phyloP scores from a whole-genome alignment of 768 basidiomycete genomes.

The Mrakia frigida region DNA sequence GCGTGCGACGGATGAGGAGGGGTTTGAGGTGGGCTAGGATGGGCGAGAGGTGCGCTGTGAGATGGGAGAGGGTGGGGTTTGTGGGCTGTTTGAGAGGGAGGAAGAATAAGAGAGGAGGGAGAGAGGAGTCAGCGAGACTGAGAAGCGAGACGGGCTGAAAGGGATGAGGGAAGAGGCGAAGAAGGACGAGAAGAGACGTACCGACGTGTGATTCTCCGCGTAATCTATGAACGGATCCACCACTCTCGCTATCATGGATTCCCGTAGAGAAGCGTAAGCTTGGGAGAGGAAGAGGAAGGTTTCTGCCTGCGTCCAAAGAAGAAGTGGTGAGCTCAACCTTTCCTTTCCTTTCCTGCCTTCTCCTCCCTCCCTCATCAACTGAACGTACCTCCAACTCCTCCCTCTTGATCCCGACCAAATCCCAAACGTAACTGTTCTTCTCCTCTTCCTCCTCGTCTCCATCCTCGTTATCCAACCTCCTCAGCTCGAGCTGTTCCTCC shows the following conservation, averaged over 20 bases:
- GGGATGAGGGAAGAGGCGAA: not conserved
- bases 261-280: not conserved
- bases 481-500: conserved; percentile 3
- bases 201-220: not conserved
- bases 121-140: not conserved
- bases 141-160: not conserved
- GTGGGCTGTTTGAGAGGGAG: not conserved
- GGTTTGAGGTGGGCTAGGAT: conserved; percentile 5
- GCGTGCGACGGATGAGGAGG: not conserved
- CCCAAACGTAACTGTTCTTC: not conserved
- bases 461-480: not conserved
- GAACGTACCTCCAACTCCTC: not conserved
- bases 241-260: not conserved
- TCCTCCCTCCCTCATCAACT: not conserved
- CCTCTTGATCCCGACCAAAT: not conserved
- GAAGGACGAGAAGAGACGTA: not conserved
- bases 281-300: not conserved
- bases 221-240: not conserved
- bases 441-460: not conserved
- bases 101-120: not conserved
- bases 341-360: not conserved
- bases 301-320: not conserved
- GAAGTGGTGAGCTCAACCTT: not conserved
- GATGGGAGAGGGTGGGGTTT: not conserved
- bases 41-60: not conserved